phyloP scores from a whole-genome alignment of 352 stramenopile species.

The Blastocystis sp. region DNA sequence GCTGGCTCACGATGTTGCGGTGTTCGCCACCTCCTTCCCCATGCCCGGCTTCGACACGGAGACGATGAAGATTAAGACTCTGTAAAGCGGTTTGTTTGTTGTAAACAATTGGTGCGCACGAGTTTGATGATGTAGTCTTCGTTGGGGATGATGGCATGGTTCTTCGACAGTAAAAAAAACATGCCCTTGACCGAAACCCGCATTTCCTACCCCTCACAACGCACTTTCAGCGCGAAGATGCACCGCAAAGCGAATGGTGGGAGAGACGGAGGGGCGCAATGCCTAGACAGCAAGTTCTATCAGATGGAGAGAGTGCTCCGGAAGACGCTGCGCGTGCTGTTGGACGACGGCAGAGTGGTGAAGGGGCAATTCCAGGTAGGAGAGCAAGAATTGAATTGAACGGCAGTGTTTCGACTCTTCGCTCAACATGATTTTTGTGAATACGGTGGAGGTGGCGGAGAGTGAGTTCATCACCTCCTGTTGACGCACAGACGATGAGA shows the following conservation, averaged over 20 bases:
- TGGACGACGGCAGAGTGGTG: conserved; percentile 13
- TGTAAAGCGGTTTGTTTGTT: conserved; percentile 16
- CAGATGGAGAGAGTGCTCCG: neutral
- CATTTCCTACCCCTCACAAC: too few species aligned
- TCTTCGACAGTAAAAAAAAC: too few species aligned
- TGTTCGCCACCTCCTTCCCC: conserved; percentile 49
- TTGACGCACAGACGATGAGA: neutral
- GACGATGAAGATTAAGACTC: conserved; percentile 39
- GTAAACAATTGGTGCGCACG: too few species aligned
- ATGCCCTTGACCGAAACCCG: too few species aligned
- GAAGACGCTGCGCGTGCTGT: conserved; percentile 5
- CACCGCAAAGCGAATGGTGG: neutral
- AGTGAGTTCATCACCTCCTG: neutral
- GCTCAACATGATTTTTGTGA: conserved; percentile 29
- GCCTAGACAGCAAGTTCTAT: neutral
- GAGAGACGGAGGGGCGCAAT: neutral
- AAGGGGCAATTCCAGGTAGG: conserved; percentile 21
- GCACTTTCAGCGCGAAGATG: neutral
- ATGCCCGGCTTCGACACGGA: neutral
- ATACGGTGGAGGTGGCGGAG: neutral
- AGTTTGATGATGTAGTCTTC: too few species aligned
- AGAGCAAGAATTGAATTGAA: neutral
- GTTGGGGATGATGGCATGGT: too few species aligned
- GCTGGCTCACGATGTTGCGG: neutral
- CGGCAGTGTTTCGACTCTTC: conserved; percentile 29